Percentiles rank a stretch among this genome's conserved stretches.
Conservation (phyloP, 441 rosid species). For the Erodium texanum region DNA sequence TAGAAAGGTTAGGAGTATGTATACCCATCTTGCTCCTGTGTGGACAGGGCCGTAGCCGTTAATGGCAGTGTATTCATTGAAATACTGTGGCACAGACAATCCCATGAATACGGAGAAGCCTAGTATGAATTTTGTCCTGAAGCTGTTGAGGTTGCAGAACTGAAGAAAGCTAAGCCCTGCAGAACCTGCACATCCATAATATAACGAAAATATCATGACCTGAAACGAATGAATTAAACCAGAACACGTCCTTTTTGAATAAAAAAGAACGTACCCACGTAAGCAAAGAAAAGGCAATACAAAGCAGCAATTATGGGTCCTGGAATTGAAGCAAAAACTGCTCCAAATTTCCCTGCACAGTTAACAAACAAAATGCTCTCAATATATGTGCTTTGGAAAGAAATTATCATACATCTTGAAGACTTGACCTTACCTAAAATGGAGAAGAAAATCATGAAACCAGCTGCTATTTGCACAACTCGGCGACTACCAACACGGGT, state of each 20-base stretch:
- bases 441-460: conserved; percentile 97
- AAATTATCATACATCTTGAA: not conserved
- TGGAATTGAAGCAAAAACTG: conserved; percentile 93
- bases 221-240: not conserved
- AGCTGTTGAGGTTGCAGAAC: conserved; percentile 88
- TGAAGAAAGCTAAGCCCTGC: conserved; percentile 93
- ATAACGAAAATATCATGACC: conserved; percentile 5
- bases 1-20: not conserved
- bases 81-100: conserved; percentile 83
- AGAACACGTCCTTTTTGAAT: not conserved
- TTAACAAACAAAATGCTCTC: not conserved
- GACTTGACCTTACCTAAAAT: conserved; percentile 80
- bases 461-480: conserved; percentile 94
- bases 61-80: conserved; percentile 81
- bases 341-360: conserved; percentile 86
- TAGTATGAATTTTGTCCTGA: conserved; percentile 64
- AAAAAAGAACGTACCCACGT: conserved; percentile 57
- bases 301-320: conserved; percentile 74
- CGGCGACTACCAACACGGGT: conserved; percentile 91
- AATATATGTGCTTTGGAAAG: conserved; percentile 2
- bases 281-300: conserved; percentile 88
- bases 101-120: conserved; percentile 92
- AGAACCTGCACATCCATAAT: conserved; percentile 42
- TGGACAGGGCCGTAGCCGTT: conserved; percentile 87
- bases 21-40: conserved; percentile 77